Percentiles rank a stretch among this genome's conserved stretches.
These are phyloP conservation scores for Nicotiana rustica DNA, from an alignment of 305 asterid genomes.

Conservation along the genomic window DNA sequence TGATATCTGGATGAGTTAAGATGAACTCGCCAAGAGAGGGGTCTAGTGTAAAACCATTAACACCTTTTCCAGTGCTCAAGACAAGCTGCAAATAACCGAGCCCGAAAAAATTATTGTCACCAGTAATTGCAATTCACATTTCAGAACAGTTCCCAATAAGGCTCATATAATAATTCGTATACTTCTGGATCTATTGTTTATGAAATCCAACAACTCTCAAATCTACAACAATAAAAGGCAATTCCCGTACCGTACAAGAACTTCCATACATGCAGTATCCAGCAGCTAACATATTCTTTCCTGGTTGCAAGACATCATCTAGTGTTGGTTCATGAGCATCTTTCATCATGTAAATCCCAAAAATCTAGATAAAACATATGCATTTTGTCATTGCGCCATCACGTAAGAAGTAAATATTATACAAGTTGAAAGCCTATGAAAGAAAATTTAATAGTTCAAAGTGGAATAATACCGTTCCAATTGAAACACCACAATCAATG, in stretches of 20 bases:
- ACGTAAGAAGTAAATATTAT: not conserved
- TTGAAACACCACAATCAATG: slow-evolving; percentile 97
- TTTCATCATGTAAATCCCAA: slow-evolving; percentile 76
- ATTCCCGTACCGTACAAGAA: slow-evolving; percentile 82
- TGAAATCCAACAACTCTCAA: not conserved
- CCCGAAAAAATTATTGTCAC: slow-evolving; percentile 10
- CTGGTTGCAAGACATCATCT: slow-evolving; percentile 93
- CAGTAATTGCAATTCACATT: not conserved
- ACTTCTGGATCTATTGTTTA: not conserved
- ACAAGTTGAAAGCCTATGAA: slow-evolving; percentile 15
- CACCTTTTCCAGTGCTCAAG: slow-evolving; percentile 87
- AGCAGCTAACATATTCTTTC: slow-evolving; percentile 91
- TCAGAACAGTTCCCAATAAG: not conserved
- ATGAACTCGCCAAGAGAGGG: slow-evolving; percentile 99
- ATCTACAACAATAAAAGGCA: not conserved
- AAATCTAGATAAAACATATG: slow-evolving; percentile 62
- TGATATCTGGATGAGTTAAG: slow-evolving; percentile 88
- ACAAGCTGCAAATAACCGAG: slow-evolving; percentile 62
- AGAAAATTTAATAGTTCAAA: slow-evolving; percentile 17
- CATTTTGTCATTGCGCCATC: not conserved
- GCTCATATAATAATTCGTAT: not conserved
- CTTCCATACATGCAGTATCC: slow-evolving; percentile 99
- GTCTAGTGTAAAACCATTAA: slow-evolving; percentile 96
- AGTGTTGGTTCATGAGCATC: slow-evolving; percentile 70
- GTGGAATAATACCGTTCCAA: slow-evolving; percentile 77